Evolutionary conservation across 176 grass and related monocot species (phyloP), one percentile per base, ranked within the genome.

Genomic region (Coix lacrymajobi): DNA sequence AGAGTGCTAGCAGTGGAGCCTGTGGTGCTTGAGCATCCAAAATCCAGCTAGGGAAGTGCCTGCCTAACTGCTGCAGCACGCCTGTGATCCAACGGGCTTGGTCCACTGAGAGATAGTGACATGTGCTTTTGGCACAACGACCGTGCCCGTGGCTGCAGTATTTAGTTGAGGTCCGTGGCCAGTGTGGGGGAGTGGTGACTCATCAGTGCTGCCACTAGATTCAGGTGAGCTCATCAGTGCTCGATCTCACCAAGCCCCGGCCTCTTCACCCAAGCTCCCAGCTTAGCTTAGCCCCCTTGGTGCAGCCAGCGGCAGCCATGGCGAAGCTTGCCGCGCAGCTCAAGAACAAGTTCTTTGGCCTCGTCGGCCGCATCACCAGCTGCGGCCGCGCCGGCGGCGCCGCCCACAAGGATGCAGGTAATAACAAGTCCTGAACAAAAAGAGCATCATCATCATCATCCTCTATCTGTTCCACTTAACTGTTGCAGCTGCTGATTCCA

Each of bases 281-380:
- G 46, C 46, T 49, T 49, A 17, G 2, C 12, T 45, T 51, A 3
- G 19, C 19, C 19, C 19, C 19, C 6, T 54, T 54, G 49, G 19
- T 54, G 19, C 19, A 15, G 49, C 19, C 49, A 54, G 7, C 19
- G 2, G 16, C 8, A 4, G 64, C 88, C 73, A 90, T 90, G 88
- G 78, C 73, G 26, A 90, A 90, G 73, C 79, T 90, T 26, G 72
- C 73, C 15, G 78, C 66, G 36, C 88, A 86, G 83, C 79, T 90
- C 26, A 90, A 77, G 79, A 61, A 54, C 83, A 90, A 66, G 79
- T 86, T 90, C 78, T 73, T 71, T 37, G 83, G 78, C 36, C 44
- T 90, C 73, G 65, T 90, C 20, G 79, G 78, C 29, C 66, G 83
- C 73, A 82, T 90, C 56, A 65, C 83, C 26, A 71, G 84, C 73